Evolutionary conservation across 2,329 filamentous ascomycete species (phyloP).

Genomic region (Fusarium sp.): DNA sequence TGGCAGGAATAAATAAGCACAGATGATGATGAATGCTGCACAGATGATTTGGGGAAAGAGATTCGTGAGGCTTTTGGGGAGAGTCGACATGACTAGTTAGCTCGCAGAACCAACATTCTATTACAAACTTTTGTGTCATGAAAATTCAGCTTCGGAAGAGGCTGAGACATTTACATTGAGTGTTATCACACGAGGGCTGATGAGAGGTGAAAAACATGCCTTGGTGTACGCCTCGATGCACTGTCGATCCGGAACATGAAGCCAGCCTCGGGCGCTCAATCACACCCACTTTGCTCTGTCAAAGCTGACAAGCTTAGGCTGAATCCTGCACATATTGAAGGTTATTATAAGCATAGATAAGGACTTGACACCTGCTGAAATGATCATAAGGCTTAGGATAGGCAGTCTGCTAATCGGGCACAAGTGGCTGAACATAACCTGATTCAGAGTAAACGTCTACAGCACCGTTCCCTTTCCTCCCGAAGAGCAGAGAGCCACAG

Average conservation of each 20-base stretch:
- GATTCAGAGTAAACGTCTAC: not conserved
- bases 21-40: not conserved
- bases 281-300: not conserved
- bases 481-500: not conserved
- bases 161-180: conserved; percentile 4
- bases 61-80: not conserved
- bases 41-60: not conserved
- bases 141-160: conserved; percentile 9
- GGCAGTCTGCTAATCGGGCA: not conserved
- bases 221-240: conserved; percentile 17
- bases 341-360: not conserved
- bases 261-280: not conserved
- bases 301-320: not conserved
- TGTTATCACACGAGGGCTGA: not conserved
- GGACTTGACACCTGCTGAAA: not conserved
- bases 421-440: not conserved
- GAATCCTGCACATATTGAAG: not conserved
- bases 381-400: not conserved
- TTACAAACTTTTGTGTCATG: conserved; percentile 16
- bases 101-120: not conserved
- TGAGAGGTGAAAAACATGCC: not conserved
- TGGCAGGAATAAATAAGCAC: conserved; percentile 16
- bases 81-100: conserved; percentile 13
- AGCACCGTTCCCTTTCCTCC: not conserved
- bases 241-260: conserved; percentile 13